A percentile compares a stretch with the other conserved stretches of the same genome.
phyloP scores from a whole-genome alignment of 2,329 filamentous ascomycete genomes.

The Venturia effusa region DNA sequence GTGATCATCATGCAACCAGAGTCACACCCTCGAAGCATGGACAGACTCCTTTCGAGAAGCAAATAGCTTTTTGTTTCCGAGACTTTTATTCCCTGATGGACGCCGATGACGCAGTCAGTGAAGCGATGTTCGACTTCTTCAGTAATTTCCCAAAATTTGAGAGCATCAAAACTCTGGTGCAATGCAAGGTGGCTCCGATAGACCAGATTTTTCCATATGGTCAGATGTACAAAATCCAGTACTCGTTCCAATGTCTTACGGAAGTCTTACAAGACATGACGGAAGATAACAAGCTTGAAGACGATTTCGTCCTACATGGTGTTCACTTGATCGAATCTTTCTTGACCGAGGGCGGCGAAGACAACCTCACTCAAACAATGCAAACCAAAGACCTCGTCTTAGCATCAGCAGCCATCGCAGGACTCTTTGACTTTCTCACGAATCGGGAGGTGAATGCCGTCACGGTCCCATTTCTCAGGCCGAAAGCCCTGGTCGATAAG shows the following conservation, averaged over 20 bases:
- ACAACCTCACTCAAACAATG: neutral
- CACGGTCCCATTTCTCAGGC: neutral
- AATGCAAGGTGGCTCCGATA: neutral
- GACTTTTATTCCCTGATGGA: slow-evolving; percentile 73
- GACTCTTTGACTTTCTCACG: neutral
- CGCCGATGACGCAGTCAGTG: slow-evolving; percentile 47
- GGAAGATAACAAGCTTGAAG: slow-evolving; percentile 20
- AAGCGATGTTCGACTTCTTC: slow-evolving; percentile 14
- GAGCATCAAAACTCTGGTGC: slow-evolving; percentile 1
- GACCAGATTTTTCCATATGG: slow-evolving; percentile 4
- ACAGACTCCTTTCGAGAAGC: slow-evolving; percentile 49
- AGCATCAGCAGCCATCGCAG: neutral
- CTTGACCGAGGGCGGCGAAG: neutral
- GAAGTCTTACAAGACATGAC: slow-evolving; percentile 43
- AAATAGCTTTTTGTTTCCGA: slow-evolving; percentile 72
- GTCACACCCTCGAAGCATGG: slow-evolving; percentile 1
- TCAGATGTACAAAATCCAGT: slow-evolving; percentile 8
- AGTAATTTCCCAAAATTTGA: slow-evolving; percentile 9
- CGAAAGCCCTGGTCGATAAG: neutral
- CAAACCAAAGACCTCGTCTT: neutral
- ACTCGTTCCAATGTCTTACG: slow-evolving; percentile 47
- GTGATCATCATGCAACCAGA: neutral
- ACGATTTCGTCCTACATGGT: slow-evolving; percentile 18
- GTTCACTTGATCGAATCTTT: slow-evolving; percentile 16
- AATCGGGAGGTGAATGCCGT: neutral